Percentiles rank a stretch among this genome's conserved stretches.
Conservation (phyloP, 169 alveolate genomes). For the Cryptosporidium xiaoi region DNA sequence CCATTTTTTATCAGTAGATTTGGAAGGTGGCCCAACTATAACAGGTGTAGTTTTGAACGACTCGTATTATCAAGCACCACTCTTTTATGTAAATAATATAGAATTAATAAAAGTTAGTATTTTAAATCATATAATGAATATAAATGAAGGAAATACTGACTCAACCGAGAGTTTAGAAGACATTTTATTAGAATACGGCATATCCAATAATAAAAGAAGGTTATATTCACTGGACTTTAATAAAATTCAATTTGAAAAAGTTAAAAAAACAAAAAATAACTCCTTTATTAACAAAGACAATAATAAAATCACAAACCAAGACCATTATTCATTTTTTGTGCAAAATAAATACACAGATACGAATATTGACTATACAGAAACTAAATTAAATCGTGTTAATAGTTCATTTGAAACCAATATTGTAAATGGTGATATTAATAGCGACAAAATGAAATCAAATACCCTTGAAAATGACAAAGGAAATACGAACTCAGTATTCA, state of each 20-base stretch:
- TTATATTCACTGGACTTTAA: neutral
- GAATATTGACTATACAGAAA: neutral
- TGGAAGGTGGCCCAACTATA: conserved; percentile 60
- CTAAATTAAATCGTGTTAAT: neutral
- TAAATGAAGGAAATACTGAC: neutral
- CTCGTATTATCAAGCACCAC: conserved; percentile 64
- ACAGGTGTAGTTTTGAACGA: conserved; percentile 60
- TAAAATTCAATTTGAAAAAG: neutral
- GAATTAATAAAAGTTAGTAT: neutral
- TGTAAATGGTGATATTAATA: neutral
- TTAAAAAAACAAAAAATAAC: neutral
- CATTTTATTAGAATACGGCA: too few relatives aligned
- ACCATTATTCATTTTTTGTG: neutral
- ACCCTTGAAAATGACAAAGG: neutral
- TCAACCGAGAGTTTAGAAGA: neutral
- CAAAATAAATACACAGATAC: neutral
- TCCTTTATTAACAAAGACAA: neutral
- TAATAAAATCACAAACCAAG: neutral
- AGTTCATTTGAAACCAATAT: neutral
- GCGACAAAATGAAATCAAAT: neutral
- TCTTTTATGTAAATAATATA: conserved; percentile 1
- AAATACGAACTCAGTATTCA: neutral
- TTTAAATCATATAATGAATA: neutral
- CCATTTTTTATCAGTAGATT: conserved; percentile 14
- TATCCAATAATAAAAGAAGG: neutral